A percentile compares a stretch with the other conserved stretches of the same genome.
Conservation (phyloP, 805 yeast species). For the Ogataea neopini region DNA sequence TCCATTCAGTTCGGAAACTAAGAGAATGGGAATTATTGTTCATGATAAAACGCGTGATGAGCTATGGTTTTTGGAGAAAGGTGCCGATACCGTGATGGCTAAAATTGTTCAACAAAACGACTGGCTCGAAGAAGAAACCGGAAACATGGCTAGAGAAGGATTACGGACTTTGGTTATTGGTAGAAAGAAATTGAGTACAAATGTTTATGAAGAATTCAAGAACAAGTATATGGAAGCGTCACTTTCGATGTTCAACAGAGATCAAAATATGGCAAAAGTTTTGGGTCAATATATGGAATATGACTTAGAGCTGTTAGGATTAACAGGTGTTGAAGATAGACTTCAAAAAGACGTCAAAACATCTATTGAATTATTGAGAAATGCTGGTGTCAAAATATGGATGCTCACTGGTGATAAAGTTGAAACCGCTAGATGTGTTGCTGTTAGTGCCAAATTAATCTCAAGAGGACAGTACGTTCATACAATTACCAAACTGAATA, state of each 20-base stretch:
- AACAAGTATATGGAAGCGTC: constrained; percentile 71
- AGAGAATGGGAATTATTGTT: constrained; percentile 92
- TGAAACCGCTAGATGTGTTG: constrained; percentile 96
- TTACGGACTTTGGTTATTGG: constrained; percentile 92
- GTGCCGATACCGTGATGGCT: constrained; percentile 95
- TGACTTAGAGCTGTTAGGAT: constrained; percentile 82
- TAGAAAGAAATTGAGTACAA: constrained; percentile 63
- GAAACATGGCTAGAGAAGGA: constrained; percentile 98
- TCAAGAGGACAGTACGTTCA: constrained; percentile 94
- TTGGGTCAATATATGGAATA: constrained; percentile 72
- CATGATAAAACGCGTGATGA: constrained; percentile 64
- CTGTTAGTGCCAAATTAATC: constrained; percentile 91
- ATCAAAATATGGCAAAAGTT: constrained; percentile 66
- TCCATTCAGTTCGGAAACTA: constrained; percentile 94
- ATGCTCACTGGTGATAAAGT: constrained; percentile 99
- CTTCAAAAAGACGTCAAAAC: constrained; percentile 89
- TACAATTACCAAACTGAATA: constrained; percentile 67
- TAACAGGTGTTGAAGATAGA: constrained; percentile 97
- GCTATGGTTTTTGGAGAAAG: constrained; percentile 84
- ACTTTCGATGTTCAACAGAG: constrained; percentile 78
- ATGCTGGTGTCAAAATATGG: constrained; percentile 98
- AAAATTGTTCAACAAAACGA: constrained; percentile 81
- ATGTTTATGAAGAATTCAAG: constrained; percentile 62
- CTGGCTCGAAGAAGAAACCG: constrained; percentile 97
- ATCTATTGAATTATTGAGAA: constrained; percentile 86